Evolutionary conservation across 2,329 filamentous ascomycete species (phyloP).

Genomic region (Monosporascus sp.): DNA sequence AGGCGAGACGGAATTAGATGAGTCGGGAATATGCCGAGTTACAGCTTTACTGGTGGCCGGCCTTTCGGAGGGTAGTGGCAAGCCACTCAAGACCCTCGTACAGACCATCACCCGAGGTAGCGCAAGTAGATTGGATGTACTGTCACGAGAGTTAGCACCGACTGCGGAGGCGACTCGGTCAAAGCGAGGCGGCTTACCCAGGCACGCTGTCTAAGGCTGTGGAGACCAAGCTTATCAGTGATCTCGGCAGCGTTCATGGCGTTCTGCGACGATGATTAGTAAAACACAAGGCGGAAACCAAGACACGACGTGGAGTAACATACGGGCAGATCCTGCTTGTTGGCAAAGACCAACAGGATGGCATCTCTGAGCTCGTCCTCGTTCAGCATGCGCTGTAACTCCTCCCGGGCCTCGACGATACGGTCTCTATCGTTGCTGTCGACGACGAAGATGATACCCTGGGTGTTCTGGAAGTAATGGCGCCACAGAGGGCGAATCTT

Average conservation of each 20-base stretch:
- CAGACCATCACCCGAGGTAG: conserved; percentile 97
- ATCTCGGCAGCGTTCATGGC: conserved; percentile 99
- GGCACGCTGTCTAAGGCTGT: conserved; percentile 95
- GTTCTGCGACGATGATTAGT: conserved; percentile 56
- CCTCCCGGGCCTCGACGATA: conserved; percentile 93
- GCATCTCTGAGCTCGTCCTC: conserved; percentile 98
- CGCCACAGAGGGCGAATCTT: conserved; percentile 99
- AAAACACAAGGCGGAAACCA: not conserved
- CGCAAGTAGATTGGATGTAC: conserved; percentile 99
- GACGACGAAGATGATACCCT: conserved; percentile 99
- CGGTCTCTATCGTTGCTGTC: conserved; percentile 98
- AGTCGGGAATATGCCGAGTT: conserved; percentile 30
- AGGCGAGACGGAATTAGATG: conserved; percentile 35
- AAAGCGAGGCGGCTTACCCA: conserved; percentile 68
- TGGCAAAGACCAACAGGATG: conserved; percentile 94
- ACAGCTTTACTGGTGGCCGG: conserved; percentile 53
- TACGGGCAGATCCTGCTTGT: conserved; percentile 99
- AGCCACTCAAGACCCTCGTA: conserved; percentile 98
- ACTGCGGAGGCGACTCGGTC: not conserved
- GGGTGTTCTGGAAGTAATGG: conserved; percentile 99
- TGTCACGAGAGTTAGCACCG: conserved; percentile 30
- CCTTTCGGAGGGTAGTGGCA: conserved; percentile 76
- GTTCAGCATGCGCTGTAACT: conserved; percentile 97
- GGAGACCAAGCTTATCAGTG: conserved; percentile 98
- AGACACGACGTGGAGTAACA: conserved; percentile 32